Evolutionary conservation across 129 eudicot genomes (phyloP).

Genomic region (Mikania micrantha): DNA sequence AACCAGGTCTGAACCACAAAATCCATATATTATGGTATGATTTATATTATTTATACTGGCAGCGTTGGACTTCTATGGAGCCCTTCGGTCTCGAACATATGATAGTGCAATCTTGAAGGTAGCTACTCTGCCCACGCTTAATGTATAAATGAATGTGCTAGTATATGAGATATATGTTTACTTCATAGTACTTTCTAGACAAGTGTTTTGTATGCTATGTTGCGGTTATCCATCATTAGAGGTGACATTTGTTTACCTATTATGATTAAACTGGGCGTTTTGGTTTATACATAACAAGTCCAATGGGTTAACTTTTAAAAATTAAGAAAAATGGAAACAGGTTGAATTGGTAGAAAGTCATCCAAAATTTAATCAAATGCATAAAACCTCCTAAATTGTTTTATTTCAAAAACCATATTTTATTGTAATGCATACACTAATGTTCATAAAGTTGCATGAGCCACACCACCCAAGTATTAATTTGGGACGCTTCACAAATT

Average conservation of each 20-base stretch:
- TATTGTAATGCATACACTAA: background rate
- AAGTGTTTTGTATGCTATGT: background rate
- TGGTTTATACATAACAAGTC: background rate
- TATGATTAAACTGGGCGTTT: background rate
- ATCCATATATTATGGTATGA: conserved; percentile 2
- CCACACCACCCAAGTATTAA: background rate
- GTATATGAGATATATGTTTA: background rate
- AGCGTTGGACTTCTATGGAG: conserved; percentile 99
- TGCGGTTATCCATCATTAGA: background rate
- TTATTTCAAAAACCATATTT: background rate
- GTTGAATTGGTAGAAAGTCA: background rate
- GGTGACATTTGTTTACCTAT: conserved; percentile 6
- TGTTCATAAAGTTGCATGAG: too few species aligned
- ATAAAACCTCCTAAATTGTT: background rate
- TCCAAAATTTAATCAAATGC: background rate
- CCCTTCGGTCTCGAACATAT: conserved; percentile 92
- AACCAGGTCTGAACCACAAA: background rate
- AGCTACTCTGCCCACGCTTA: background rate
- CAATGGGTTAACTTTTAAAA: background rate
- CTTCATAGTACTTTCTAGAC: background rate
- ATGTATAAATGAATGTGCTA: background rate
- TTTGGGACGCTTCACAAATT: too few species aligned
- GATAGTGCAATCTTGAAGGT: conserved; percentile 80
- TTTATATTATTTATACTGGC: conserved; percentile 22
- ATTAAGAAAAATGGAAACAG: background rate